Evolutionary conservation across 495 filamentous ascomycete species (phyloP).

Genomic region (Tetracladium setigerum): DNA sequence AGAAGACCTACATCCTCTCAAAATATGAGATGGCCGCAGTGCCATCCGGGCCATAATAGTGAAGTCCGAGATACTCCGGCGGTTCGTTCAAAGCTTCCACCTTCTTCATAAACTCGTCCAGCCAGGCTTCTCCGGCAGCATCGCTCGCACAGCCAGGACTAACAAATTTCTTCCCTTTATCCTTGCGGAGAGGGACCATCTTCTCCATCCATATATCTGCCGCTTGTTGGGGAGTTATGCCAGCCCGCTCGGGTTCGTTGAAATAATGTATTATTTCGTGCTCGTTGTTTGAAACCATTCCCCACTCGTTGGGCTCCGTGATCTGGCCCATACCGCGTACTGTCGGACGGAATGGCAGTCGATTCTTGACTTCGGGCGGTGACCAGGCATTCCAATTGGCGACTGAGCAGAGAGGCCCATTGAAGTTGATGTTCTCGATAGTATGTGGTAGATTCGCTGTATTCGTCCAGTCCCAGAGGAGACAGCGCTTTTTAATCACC

Average conservation of each 20-base stretch:
- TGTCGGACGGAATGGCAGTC: constrained; percentile 36
- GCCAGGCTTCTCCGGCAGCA: constrained; percentile 30
- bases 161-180: constrained; percentile 33
- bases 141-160: constrained; percentile 30
- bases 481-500: constrained; percentile 30
- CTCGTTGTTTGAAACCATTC: constrained; percentile 11
- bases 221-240: constrained; percentile 31
- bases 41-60: constrained; percentile 35
- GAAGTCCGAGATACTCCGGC: constrained; percentile 37
- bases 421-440: constrained; percentile 29
- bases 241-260: constrained; percentile 39
- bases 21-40: constrained; percentile 25
- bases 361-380: constrained; percentile 34
- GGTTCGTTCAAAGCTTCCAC: constrained; percentile 19
- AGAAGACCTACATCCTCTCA: constrained; percentile 22
- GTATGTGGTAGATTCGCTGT: constrained; percentile 26
- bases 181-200: constrained; percentile 30
- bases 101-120: constrained; percentile 35
- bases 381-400: constrained; percentile 41
- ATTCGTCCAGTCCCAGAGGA: constrained; percentile 44
- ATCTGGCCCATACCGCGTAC: constrained; percentile 31
- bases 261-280: constrained; percentile 31
- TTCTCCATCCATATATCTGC: constrained; percentile 32
- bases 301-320: constrained; percentile 30
- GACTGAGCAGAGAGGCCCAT: constrained; percentile 28